phyloP scores from a whole-genome alignment of 208 protist genomes.

The Crithidia acanthocephali region DNA sequence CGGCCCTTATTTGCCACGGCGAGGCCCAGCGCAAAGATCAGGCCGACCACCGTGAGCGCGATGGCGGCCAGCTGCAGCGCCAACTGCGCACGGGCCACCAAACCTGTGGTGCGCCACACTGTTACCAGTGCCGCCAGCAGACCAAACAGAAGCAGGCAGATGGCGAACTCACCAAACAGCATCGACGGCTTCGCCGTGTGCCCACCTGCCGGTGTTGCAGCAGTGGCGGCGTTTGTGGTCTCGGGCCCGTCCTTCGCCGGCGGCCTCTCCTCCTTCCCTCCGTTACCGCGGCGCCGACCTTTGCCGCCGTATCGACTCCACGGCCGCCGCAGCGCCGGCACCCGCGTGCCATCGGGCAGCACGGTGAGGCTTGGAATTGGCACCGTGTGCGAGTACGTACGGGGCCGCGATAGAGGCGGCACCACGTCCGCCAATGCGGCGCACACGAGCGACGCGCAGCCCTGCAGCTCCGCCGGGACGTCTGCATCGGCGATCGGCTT shows the following conservation, averaged over 20 bases:
- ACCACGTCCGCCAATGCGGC: constrained; percentile 41
- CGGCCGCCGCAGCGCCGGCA: constrained; percentile 11
- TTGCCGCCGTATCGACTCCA: constrained; percentile 7
- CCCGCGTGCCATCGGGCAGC: constrained; percentile 32
- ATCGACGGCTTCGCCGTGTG: constrained; percentile 4
- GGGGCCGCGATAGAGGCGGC: constrained; percentile 48
- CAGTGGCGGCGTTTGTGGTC: not conserved
- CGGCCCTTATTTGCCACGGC: constrained; percentile 39
- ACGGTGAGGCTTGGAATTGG: constrained; percentile 44
- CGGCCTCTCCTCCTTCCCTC: constrained; percentile 2
- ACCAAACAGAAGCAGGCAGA: constrained; percentile 11
- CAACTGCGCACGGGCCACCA: not conserved
- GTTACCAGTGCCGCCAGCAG: constrained; percentile 30
- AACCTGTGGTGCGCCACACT: constrained; percentile 9
- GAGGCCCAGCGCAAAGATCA: constrained; percentile 51
- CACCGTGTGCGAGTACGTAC: constrained; percentile 67
- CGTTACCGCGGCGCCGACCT: not conserved
- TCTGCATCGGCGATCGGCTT: constrained; percentile 21
- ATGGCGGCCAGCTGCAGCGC: constrained; percentile 36
- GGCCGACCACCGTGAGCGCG: constrained; percentile 16
- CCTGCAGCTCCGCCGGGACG: constrained; percentile 11
- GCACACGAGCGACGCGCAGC: constrained; percentile 27
- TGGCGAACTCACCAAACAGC: constrained; percentile 45
- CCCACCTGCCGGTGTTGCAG: not conserved
- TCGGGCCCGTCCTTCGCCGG: not conserved